Conservation (phyloP, 768 basidiomycete genomes). For the Lactarius vividus region DNA sequence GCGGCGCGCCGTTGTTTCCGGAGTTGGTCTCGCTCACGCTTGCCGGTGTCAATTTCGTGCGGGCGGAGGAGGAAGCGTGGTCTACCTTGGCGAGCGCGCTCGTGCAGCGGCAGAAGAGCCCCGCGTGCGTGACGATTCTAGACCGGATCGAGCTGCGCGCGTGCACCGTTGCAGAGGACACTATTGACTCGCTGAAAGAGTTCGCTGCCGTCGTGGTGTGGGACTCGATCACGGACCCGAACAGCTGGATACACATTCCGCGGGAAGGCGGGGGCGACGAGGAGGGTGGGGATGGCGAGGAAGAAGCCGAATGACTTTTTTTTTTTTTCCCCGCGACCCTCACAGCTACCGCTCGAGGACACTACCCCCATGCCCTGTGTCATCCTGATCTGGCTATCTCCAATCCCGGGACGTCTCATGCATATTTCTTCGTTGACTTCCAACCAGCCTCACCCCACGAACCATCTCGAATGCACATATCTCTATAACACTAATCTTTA, state of each 20-base stretch:
- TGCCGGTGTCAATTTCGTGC: constrained; percentile 16
- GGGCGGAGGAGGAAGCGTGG: constrained; percentile 9
- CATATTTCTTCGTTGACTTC: not conserved
- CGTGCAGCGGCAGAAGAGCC: constrained; percentile 19
- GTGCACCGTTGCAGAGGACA: constrained; percentile 17
- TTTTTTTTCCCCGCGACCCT: not conserved
- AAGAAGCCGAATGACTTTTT: not conserved
- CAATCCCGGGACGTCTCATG: not conserved
- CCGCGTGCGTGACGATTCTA: constrained; percentile 19
- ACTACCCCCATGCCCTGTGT: not conserved
- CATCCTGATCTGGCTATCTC: not conserved
- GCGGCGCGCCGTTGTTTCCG: not conserved
- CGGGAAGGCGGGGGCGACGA: constrained; percentile 11
- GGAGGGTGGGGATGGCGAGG: not conserved
- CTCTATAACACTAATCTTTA: not conserved
- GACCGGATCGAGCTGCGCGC: constrained; percentile 21
- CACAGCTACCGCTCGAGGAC: not conserved
- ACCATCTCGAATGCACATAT: not conserved
- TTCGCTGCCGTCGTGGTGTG: constrained; percentile 21
- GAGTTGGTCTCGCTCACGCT: constrained; percentile 21
- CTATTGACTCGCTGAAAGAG: constrained; percentile 16
- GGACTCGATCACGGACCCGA: constrained; percentile 20
- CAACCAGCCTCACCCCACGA: not conserved
- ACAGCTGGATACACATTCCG: constrained; percentile 21
- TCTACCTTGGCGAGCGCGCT: not conserved